Evolutionary conservation across 257 asterid species (phyloP).

Genomic region (Solanum tarapatanum): DNA sequence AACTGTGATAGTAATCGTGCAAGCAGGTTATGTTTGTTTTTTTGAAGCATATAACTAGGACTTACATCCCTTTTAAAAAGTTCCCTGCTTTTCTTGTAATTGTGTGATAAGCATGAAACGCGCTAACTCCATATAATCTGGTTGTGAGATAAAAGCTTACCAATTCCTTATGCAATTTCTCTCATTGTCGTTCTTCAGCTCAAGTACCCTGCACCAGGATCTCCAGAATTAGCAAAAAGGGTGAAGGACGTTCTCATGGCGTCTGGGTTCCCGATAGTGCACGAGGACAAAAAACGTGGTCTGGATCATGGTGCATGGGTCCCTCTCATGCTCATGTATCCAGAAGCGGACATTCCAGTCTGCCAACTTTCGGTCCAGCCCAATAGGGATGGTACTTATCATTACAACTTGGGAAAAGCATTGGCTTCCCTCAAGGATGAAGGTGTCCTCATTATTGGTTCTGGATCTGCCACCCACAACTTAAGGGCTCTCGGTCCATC

Average conservation of each 20-base stretch:
- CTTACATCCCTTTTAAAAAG: neutral
- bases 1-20: neutral
- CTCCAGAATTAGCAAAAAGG: constrained; percentile 55
- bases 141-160: neutral
- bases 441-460: constrained; percentile 69
- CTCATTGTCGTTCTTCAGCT: constrained; percentile 21
- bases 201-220: constrained; percentile 72
- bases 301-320: constrained; percentile 93
- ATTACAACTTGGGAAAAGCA: constrained; percentile 61
- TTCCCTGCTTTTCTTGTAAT: neutral
- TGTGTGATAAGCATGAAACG: neutral
- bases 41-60: neutral
- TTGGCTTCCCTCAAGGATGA: constrained; percentile 63
- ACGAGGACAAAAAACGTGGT: constrained; percentile 56
- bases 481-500: constrained; percentile 27
- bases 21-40: neutral
- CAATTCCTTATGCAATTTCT: neutral
- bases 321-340: constrained; percentile 87
- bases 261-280: constrained; percentile 41
- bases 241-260: constrained; percentile 44
- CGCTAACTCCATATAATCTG: neutral
- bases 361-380: constrained; percentile 79
- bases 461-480: constrained; percentile 77
- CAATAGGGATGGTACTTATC: constrained; percentile 51
- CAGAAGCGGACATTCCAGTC: constrained; percentile 72